Conservation (phyloP, 2,329 filamentous ascomycete genomes). For the Elsinoe necatrix region DNA sequence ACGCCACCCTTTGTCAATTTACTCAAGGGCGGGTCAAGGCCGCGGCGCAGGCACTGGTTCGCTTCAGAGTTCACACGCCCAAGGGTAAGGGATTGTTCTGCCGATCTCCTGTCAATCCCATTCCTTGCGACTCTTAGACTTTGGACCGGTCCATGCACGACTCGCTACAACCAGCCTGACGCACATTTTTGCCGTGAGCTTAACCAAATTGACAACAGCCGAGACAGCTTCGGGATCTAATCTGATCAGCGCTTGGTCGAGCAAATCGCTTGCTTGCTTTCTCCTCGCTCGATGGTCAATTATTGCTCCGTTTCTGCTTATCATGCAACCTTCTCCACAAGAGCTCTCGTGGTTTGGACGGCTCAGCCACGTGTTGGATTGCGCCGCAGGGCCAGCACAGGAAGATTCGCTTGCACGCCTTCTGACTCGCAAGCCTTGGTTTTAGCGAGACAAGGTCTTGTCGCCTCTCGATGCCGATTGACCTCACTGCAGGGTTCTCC, state of each 20-base stretch:
- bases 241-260: conserved; percentile 10
- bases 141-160: conserved; percentile 6
- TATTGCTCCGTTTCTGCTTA: conserved; percentile 7
- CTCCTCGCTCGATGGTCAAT: neutral
- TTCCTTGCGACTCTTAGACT: conserved; percentile 4
- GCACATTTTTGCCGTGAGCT: conserved; percentile 8
- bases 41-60: neutral
- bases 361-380: conserved; percentile 6
- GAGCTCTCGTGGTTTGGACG: neutral
- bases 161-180: neutral
- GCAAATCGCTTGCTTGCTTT: neutral
- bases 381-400: neutral
- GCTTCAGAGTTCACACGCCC: conserved; percentile 4
- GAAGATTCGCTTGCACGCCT: neutral
- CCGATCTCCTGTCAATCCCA: conserved; percentile 14
- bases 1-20: conserved; percentile 1
- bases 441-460: conserved; percentile 10
- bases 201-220: conserved; percentile 4
- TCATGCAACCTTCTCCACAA: conserved; percentile 6
- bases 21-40: neutral
- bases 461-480: neutral
- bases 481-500: neutral
- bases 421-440: conserved; percentile 9
- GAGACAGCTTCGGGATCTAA: conserved; percentile 13
- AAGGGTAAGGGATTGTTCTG: neutral